Base-by-base conservation (phyloP, 2,329 filamentous ascomycete genomes). In the Chlorencoelia australis region DNA sequence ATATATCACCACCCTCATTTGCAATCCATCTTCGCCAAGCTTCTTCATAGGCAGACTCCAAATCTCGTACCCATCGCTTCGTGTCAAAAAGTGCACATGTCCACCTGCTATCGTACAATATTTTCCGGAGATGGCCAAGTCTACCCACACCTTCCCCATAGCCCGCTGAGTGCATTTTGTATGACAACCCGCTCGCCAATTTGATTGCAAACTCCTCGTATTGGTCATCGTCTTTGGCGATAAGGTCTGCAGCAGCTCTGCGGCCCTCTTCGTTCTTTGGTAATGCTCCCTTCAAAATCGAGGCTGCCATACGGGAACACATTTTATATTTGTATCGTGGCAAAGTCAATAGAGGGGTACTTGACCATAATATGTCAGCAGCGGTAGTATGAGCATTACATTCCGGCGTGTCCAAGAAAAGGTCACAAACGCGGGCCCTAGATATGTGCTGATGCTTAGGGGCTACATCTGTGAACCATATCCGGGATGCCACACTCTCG, bases 341-440 rank as follows among this genome's bases (percentile, higher is more conserved):
- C 19, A 91, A 68, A 0, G 91, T 98, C 18, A 98, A 68, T 15
- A 98, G 66, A 4, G 91, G 91, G 1, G 91, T 96, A 49, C 88
- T 93, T 35, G 84, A 93, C 91, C 91, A 98, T 5, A 98, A 68
- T 1, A 96, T 82, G 54, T 98, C 91, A 9, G 91, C 93, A 2
- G 91, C 91, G 2, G 91, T 98, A 1, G 91, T 98, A 59, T 98
- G 91, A 2, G 88, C 91, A 55, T 98, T 98, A 62, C 91, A 98
- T 60, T 98, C 91, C 1, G 91, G 88, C 0, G 91, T 98, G 60
- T 98, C 91, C 10, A 98, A 73, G 56, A 98, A 96, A 5, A 98
- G 67, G 61, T 98, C 91, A 56, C 89, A 89, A 18, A 98, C 76
- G 15, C 88, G 77, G 5, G 91, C 91, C 21, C 91, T 79, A 5